Base-by-base conservation (phyloP, 1,284 basidiomycete genomes). In the Serendipita sp. region DNA sequence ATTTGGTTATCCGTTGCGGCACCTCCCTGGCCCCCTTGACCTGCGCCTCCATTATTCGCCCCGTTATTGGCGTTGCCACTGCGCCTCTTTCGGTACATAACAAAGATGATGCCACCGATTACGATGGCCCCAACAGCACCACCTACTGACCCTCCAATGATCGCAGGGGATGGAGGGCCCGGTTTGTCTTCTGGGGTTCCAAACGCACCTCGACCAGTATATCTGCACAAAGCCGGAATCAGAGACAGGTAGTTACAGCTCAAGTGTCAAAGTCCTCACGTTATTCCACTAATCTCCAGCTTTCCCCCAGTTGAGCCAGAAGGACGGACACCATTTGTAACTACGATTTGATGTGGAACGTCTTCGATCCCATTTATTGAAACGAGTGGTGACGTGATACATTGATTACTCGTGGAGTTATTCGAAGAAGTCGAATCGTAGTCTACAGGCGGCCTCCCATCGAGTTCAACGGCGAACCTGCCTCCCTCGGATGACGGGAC, bases 71-170 rank as follows among this genome's bases (percentile, higher is more conserved):
- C 22, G 12, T 12, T 12, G 22, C 22, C 22, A 38, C 30, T 58
- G 22, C 53, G 22, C 30, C 32, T 58, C 53, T 58, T 58, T n/a
- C 53, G 53, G 26, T 58, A 58, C 53, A 58, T 29, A 32, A 58
- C 4, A 8, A 22, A 38, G 35, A 38, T n/a, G 10, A 17, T 32
- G 30, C 15, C 30, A n/a, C 22, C 53, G 53, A 58, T 17, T 22
- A 34, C 32, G 26, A 58, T 58, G 8, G 53, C 53, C n/a, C 53
- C 53, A n/a, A 58, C 6, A 4, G 32, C 53, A 22, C 53, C 53
- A n/a, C 53, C 53, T 6, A 58, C 30, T 4, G 53, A 58, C 6
- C 53, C 53, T 26, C 53, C 53, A n/a, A 58, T 58, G n/a, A 58
- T 32, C n/a, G 53, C 53, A 22, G 53, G 12, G 5, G 10, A 8